phyloP scores from a whole-genome alignment of 2,329 filamentous ascomycete species.

The Biscogniauxia sp. region DNA sequence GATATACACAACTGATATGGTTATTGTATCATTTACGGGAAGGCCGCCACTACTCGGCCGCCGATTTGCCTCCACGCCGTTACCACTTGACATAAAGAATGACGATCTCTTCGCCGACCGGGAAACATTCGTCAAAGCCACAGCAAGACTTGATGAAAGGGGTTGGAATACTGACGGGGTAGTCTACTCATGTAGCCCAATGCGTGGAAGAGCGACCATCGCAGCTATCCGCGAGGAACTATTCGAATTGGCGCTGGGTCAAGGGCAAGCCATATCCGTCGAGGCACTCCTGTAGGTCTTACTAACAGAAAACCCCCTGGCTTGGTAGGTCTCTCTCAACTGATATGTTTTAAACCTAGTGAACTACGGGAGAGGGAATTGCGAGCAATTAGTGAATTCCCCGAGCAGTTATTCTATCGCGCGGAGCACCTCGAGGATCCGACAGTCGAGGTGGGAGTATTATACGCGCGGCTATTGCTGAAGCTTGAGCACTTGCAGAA shows the following conservation, averaged over 20 bases:
- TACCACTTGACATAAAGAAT: slow-evolving; percentile 40
- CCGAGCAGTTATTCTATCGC: slow-evolving; percentile 38
- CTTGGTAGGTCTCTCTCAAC: not conserved
- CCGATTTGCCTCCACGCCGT: slow-evolving; percentile 37
- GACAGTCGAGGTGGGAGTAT: slow-evolving; percentile 24
- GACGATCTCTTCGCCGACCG: slow-evolving; percentile 34
- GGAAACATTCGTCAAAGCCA: slow-evolving; percentile 24
- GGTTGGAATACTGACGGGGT: slow-evolving; percentile 38
- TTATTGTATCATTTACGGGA: slow-evolving; percentile 40
- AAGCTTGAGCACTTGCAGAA: slow-evolving; percentile 54
- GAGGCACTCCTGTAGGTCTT: slow-evolving; percentile 32
- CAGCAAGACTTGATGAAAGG: slow-evolving; percentile 31
- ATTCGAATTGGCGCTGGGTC: slow-evolving; percentile 53
- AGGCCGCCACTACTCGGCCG: slow-evolving; percentile 38
- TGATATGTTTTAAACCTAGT: slow-evolving; percentile 22
- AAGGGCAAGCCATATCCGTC: slow-evolving; percentile 36
- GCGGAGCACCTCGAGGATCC: slow-evolving; percentile 37
- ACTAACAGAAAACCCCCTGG: not conserved
- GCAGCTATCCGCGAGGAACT: slow-evolving; percentile 56
- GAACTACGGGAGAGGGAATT: slow-evolving; percentile 37
- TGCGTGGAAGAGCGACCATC: slow-evolving; percentile 36
- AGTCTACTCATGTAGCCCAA: slow-evolving; percentile 32
- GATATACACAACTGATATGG: slow-evolving; percentile 36
- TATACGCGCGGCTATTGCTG: slow-evolving; percentile 47
- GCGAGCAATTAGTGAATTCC: slow-evolving; percentile 34